Evolutionary conservation across 2,329 filamentous ascomycete species (phyloP).

Genomic region (Sphaceloma murrayae): DNA sequence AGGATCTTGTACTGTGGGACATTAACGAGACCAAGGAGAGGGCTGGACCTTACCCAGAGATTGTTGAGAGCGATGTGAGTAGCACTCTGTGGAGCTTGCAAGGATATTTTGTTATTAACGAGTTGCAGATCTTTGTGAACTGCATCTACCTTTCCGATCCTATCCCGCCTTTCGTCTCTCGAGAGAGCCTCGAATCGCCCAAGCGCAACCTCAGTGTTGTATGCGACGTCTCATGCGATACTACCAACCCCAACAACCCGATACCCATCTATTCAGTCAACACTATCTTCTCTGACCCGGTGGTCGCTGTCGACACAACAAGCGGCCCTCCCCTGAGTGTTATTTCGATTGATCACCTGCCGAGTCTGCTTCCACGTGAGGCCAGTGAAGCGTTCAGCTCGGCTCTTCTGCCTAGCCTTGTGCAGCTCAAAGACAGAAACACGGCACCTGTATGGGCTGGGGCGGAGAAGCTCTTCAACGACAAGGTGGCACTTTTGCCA

Average conservation of each 20-base stretch:
- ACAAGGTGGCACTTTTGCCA: constrained; percentile 67
- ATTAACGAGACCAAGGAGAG: constrained; percentile 67
- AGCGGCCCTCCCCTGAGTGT: constrained; percentile 57
- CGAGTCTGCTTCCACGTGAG: constrained; percentile 74
- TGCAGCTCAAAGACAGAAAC: constrained; percentile 66
- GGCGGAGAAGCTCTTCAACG: constrained; percentile 73
- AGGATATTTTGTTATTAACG: constrained; percentile 63
- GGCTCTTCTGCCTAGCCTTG: constrained; percentile 65
- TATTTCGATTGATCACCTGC: constrained; percentile 81
- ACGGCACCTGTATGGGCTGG: constrained; percentile 71
- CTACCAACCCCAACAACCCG: constrained; percentile 61
- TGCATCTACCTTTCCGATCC: constrained; percentile 76
- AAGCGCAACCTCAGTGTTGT: constrained; percentile 59
- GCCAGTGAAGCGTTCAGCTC: constrained; percentile 76
- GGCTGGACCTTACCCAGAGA: constrained; percentile 31
- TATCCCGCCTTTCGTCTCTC: constrained; percentile 73
- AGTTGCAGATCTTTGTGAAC: constrained; percentile 57
- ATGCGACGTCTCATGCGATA: constrained; percentile 70
- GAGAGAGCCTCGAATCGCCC: constrained; percentile 55
- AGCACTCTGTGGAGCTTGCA: constrained; percentile 15
- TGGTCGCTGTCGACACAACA: constrained; percentile 59
- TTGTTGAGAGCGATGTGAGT: constrained; percentile 33
- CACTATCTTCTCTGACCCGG: constrained; percentile 84
- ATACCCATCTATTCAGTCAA: constrained; percentile 76
- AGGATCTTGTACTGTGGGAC: constrained; percentile 66